Evolutionary conservation across 495 filamentous ascomycete genomes (phyloP), one percentile per base, ranked within the genome.

Genomic region (Symbiotaphrina buchneri): DNA sequence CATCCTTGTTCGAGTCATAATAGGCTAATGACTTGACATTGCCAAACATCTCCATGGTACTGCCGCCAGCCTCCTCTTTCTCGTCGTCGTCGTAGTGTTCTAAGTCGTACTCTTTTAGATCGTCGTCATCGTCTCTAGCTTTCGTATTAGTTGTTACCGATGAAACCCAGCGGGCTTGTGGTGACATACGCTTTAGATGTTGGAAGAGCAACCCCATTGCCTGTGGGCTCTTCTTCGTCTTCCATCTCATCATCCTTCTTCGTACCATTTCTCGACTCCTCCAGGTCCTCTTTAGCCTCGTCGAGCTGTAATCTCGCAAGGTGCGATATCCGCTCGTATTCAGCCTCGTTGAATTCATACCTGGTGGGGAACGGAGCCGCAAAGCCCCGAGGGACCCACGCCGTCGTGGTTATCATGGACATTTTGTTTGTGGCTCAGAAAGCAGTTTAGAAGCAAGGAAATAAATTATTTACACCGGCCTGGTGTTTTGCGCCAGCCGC

Each of bases 311-410:
- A 59, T 45, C 81, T 74, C 21, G 90, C 87, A 39, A 95, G 64
- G 45, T 68, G 64, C 15, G 83, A 75, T 52, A 99, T 95, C 40
- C 87, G 71, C 39, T 72, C 63, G 51, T 85, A 87, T 46, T 99
- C 87, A 36, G 73, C 71, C 52, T 99, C 87, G 47, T 92, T 73
- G 40, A 95, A 81, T 20, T 76, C 71, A 48, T 87, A 87, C 53
- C 81, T 87, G 3, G 63, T 71, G 1, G 87, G 87, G 42, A 92
- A 91, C 36, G 75, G 73, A 30, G 87, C 84, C 20, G 90, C 81
- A 52, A 83, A 81, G 26, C 90, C 90, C 11, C 84, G 76, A 36
- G 81, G 82, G 42, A 95, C 85, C 87, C 87, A 99, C 3, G 74
- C 51, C 1, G 83, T 78, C 21, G 81, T 77, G 14, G 90, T 95